Evolutionary conservation across 805 yeast genomes (phyloP).

Genomic region (Nakazawaea anatomiae): DNA sequence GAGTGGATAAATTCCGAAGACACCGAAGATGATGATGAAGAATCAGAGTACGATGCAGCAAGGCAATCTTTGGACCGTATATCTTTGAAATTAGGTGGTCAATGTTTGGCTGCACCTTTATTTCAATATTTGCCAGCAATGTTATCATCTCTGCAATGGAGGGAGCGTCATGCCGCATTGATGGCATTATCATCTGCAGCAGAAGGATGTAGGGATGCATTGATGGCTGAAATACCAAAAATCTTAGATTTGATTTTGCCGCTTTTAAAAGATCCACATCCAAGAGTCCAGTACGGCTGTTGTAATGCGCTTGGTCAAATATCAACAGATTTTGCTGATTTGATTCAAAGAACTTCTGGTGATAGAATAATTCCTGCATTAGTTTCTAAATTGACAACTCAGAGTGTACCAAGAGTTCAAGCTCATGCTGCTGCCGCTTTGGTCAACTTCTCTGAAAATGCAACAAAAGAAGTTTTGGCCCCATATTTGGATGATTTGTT

Average conservation of each 20-base stretch:
- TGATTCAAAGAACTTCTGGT: conserved; percentile 77
- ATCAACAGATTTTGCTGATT: conserved; percentile 91
- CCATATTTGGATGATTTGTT: conserved; percentile 87
- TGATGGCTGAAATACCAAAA: conserved; percentile 75
- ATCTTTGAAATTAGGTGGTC: conserved; percentile 77
- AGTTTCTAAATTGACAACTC: conserved; percentile 68
- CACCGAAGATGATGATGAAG: conserved; percentile 75
- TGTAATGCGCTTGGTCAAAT: conserved; percentile 97
- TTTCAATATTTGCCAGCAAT: conserved; percentile 83
- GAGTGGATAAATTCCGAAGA: conserved; percentile 84
- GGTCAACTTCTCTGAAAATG: conserved; percentile 91
- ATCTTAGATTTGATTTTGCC: conserved; percentile 84
- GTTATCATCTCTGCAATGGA: conserved; percentile 76
- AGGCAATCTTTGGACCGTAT: conserved; percentile 93
- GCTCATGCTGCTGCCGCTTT: conserved; percentile 98
- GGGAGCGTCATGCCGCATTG: conserved; percentile 92
- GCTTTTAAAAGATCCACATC: conserved; percentile 76
- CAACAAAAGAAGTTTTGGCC: conserved; percentile 78
- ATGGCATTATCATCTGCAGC: conserved; percentile 97
- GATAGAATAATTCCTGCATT: conserved; percentile 80
- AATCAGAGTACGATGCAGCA: conserved; percentile 83
- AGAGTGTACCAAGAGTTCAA: conserved; percentile 86
- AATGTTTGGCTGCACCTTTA: conserved; percentile 74
- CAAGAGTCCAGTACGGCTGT: conserved; percentile 95
- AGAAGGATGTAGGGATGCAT: conserved; percentile 90